Evolutionary conservation across 73 alveolate species (phyloP), one percentile per base, ranked within the genome.

Genomic region (Urostyla sp.): DNA sequence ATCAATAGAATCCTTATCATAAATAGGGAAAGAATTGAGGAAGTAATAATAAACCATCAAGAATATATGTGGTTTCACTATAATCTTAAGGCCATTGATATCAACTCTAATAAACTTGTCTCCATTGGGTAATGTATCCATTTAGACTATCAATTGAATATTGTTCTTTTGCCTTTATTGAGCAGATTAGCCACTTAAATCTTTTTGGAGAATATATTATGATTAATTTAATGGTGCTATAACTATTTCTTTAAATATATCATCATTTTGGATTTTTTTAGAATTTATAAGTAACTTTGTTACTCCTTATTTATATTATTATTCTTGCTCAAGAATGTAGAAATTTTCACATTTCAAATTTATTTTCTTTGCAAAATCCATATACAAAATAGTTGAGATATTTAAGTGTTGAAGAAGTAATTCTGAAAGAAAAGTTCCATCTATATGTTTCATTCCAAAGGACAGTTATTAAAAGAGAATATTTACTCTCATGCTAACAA

Each of bases 101-200:
- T 54, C 91, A 8, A 56, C 80, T 23, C 51, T 81, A 20, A 81
- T 57, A 28, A 24, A 55, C 72, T 81, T 81, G 23, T 81, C 91
- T 1, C 91, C 91, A 0, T 26, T 16, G 8, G 59, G 46, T 28
- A 31, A 53, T 30, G 63, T 53, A 26, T 6, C 21, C 75, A 73
- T 73, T 24, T 31, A 23, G 10, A 73, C 75, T 1, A 34, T n/a
- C n/a, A n/a, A n/a, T n/a, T n/a, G n/a, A n/a, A n/a, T n/a, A n/a
- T n/a, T n/a, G n/a, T n/a, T n/a, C n/a, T n/a, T n/a, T n/a, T n/a
- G n/a, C n/a, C n/a, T n/a, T n/a, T n/a, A n/a, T n/a, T n/a, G n/a
- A n/a, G n/a, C n/a, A n/a, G n/a, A n/a, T n/a, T n/a, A n/a, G n/a
- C n/a, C n/a, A n/a, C n/a, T n/a, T n/a, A n/a, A n/a, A n/a, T n/a